Evolutionary conservation across 179 eudicot species (phyloP).

Genomic region (Beta lomatogona): DNA sequence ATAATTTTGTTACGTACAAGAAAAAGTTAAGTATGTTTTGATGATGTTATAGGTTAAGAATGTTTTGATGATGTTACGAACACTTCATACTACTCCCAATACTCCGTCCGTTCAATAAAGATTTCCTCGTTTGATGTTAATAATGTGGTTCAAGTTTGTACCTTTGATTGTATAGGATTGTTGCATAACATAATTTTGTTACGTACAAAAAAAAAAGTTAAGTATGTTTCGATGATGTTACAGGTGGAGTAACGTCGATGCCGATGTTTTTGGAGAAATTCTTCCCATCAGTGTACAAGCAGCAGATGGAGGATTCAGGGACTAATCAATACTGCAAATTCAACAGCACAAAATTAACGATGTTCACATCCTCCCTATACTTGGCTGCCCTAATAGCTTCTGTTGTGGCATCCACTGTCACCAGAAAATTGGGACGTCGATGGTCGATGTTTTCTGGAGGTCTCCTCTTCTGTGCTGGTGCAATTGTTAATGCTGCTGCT

Average conservation of each 20-base stretch:
- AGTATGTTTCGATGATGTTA: neutral
- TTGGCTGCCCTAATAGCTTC: constrained; percentile 35
- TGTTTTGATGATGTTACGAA: too few species aligned
- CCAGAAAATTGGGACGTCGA: constrained; percentile 4
- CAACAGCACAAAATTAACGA: constrained; percentile 22
- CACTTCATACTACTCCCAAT: too few species aligned
- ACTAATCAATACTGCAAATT: constrained; percentile 36
- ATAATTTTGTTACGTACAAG: too few species aligned
- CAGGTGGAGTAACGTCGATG: constrained; percentile 42
- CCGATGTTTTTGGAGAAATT: constrained; percentile 23
- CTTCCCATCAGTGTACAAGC: constrained; percentile 29
- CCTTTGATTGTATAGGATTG: too few species aligned
- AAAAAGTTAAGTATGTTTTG: too few species aligned
- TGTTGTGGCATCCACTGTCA: constrained; percentile 27
- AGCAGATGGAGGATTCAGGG: constrained; percentile 11
- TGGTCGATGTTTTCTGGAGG: constrained; percentile 29
- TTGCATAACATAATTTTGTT: too few species aligned
- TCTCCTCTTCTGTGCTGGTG: constrained; percentile 25
- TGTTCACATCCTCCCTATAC: constrained; percentile 37
- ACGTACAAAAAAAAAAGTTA: too few species aligned
- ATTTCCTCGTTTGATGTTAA: too few species aligned
- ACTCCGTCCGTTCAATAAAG: too few species aligned
- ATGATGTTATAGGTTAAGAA: too few species aligned
- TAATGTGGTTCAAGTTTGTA: too few species aligned
- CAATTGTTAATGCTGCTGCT: constrained; percentile 28